Conservation (phyloP, 495 filamentous ascomycete genomes). For the Xylaria cubensis region DNA sequence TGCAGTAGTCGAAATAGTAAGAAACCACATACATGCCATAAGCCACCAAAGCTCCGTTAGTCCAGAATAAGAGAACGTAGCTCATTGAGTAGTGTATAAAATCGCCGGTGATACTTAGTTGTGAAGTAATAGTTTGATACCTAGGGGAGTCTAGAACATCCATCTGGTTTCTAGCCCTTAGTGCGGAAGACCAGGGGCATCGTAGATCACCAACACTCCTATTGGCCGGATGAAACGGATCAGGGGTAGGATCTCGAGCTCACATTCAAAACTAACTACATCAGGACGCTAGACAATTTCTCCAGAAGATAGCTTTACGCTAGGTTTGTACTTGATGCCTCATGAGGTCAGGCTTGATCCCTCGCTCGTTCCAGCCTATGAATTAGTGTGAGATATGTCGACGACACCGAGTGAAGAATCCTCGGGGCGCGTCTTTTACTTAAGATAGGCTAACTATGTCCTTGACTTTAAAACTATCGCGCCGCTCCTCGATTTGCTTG, state of each 20-base stretch:
- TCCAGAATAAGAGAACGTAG: too few relatives aligned
- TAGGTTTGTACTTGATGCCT: conserved; percentile 1
- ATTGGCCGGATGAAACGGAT: conserved; percentile 6
- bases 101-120: too few relatives aligned
- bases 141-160: too few relatives aligned
- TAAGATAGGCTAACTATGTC: not conserved
- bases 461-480: not conserved
- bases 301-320: not conserved
- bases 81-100: too few relatives aligned
- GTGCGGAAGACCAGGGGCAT: not conserved
- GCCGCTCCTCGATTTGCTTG: not conserved
- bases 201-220: not conserved
- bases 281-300: not conserved
- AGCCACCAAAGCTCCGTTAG: too few relatives aligned
- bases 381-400: not conserved
- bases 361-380: not conserved
- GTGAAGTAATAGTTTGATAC: too few relatives aligned
- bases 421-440: not conserved
- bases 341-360: conserved; percentile 7
- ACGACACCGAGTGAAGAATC: not conserved
- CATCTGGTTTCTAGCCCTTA: not conserved
- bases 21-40: too few relatives aligned
- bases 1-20: too few relatives aligned
- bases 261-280: not conserved
- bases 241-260: not conserved